Evolutionary conservation across 495 filamentous ascomycete genomes (phyloP).

Genomic region (Penicillium tannophilum): DNA sequence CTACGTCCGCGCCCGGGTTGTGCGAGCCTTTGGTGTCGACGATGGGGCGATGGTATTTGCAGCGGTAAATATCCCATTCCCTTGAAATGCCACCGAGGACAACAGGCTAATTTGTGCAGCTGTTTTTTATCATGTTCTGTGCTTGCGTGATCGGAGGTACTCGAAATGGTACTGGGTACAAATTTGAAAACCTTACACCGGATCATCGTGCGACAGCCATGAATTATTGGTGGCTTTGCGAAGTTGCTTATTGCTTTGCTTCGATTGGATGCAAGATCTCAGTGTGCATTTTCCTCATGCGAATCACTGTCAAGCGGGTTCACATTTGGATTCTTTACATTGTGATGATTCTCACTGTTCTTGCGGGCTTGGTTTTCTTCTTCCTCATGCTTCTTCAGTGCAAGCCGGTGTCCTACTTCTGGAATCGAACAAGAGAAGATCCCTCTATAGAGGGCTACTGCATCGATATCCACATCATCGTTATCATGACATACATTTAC

Average conservation of each 20-base stretch:
- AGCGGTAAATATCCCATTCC: conserved; percentile 19
- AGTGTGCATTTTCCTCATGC: conserved; percentile 48
- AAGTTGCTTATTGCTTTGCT: conserved; percentile 46
- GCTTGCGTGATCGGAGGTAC: conserved; percentile 44
- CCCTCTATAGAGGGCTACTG: conserved; percentile 37
- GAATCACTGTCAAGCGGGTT: conserved; percentile 39
- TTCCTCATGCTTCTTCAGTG: conserved; percentile 48
- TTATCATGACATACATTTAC: conserved; percentile 46
- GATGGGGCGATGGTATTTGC: conserved; percentile 44
- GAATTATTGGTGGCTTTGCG: conserved; percentile 49
- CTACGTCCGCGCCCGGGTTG: conserved; percentile 43
- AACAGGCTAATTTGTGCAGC: conserved; percentile 16
- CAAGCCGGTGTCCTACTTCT: conserved; percentile 44
- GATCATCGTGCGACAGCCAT: conserved; percentile 39
- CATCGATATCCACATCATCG: conserved; percentile 38
- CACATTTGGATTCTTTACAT: conserved; percentile 42
- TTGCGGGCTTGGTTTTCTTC: conserved; percentile 41
- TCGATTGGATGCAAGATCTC: conserved; percentile 47
- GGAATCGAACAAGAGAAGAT: conserved; percentile 34
- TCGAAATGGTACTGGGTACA: conserved; percentile 39
- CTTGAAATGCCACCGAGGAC: neutral
- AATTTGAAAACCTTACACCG: conserved; percentile 26
- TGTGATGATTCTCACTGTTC: conserved; percentile 40
- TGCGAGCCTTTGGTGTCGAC: conserved; percentile 49
- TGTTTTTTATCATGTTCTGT: conserved; percentile 41